Conservation (phyloP, 2,329 filamentous ascomycete species). For the Golovinomyces cichoracearum region DNA sequence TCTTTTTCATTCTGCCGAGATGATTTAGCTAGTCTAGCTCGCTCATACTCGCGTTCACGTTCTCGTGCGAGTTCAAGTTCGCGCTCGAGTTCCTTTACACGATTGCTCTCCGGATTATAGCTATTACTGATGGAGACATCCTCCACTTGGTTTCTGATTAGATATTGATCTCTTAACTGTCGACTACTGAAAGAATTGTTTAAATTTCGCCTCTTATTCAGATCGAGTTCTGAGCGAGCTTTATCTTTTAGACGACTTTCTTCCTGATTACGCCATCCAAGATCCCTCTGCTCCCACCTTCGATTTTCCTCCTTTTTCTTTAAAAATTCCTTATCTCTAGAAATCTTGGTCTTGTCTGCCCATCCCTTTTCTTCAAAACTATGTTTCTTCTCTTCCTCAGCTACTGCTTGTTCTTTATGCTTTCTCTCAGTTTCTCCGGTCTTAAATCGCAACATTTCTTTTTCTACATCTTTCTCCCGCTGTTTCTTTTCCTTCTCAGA, state of each 20-base stretch:
- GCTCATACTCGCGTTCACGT: slow-evolving; percentile 37
- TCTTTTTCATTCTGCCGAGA: slow-evolving; percentile 5
- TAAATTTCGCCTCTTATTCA: slow-evolving; percentile 38
- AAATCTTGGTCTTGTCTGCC: slow-evolving; percentile 36
- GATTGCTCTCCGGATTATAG: slow-evolving; percentile 29
- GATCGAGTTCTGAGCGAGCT: slow-evolving; percentile 38
- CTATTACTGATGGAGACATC: slow-evolving; percentile 16
- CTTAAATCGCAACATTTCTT: slow-evolving; percentile 29
- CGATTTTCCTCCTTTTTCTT: slow-evolving; percentile 40
- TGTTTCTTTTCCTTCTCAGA: slow-evolving; percentile 57
- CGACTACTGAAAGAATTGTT: slow-evolving; percentile 35
- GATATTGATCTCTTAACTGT: slow-evolving; percentile 59
- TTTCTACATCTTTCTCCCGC: slow-evolving; percentile 30
- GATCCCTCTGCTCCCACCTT: slow-evolving; percentile 55
- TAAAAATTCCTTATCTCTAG: slow-evolving; percentile 30
- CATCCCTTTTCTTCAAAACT: slow-evolving; percentile 38
- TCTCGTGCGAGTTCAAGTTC: slow-evolving; percentile 42
- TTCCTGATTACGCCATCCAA: slow-evolving; percentile 52
- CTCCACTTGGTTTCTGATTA: slow-evolving; percentile 34
- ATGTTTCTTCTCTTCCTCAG: slow-evolving; percentile 35
- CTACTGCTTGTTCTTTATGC: slow-evolving; percentile 22
- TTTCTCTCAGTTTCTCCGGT: slow-evolving; percentile 26
- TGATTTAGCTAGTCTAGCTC: slow-evolving; percentile 25
- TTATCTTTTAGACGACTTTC: slow-evolving; percentile 47
- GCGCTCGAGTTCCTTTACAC: slow-evolving; percentile 57